A percentile compares a stretch with the other conserved stretches of the same genome.
phyloP scores from a whole-genome alignment of 1,284 basidiomycete species.

The Cerrena zonata region DNA sequence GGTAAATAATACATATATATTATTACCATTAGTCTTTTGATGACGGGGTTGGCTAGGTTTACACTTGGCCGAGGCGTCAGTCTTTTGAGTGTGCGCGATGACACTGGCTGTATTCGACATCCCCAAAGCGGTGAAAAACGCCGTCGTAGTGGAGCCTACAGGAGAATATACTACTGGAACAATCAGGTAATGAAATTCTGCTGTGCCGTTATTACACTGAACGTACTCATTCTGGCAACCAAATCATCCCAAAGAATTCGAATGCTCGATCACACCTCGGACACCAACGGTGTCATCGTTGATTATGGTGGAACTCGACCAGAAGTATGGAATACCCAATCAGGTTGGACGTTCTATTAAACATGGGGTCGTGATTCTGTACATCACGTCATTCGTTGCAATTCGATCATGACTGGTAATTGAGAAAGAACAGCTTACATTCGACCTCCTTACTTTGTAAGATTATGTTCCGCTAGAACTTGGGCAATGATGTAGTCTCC shows the following conservation, averaged over 20 bases:
- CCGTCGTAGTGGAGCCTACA: not conserved
- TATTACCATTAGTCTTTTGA: not conserved
- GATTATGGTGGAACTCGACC: not conserved
- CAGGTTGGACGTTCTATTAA: not conserved
- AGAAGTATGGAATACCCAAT: not conserved
- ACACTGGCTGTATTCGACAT: slow-evolving; percentile 18
- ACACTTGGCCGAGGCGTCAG: slow-evolving; percentile 15
- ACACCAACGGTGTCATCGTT: not conserved
- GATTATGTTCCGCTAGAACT: slow-evolving; percentile 57
- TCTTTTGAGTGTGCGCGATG: slow-evolving; percentile 18
- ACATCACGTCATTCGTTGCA: no score
- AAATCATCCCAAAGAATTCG: not conserved
- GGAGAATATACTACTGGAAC: slow-evolving; percentile 1
- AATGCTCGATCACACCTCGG: not conserved
- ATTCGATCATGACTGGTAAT: no score
- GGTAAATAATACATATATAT: not conserved
- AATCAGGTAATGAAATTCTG: not conserved
- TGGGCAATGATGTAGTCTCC: slow-evolving; percentile 76
- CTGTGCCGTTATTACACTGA: not conserved
- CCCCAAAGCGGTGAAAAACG: slow-evolving; percentile 4
- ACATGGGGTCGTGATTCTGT: not conserved
- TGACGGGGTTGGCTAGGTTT: slow-evolving; percentile 7
- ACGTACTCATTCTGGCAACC: not conserved
- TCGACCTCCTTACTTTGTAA: not conserved
- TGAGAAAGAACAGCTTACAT: not conserved